Base-by-base conservation (phyloP, 2,329 filamentous ascomycete genomes). In the Bipolaris oryzae region DNA sequence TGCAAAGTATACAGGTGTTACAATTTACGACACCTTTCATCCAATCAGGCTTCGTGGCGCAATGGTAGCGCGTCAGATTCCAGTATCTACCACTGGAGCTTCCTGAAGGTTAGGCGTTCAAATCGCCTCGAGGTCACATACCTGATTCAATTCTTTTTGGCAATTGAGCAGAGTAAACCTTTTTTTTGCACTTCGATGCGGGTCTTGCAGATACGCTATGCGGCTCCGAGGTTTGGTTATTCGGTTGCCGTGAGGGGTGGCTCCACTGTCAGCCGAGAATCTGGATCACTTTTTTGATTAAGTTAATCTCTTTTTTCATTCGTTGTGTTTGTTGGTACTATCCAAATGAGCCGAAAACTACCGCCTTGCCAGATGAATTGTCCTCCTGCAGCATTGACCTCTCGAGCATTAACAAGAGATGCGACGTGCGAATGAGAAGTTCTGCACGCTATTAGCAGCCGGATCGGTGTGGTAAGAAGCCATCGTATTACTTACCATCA, bases 291-390 rank as follows among this genome's bases (percentile, higher is more conserved):
- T 7, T 45, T 41, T 48, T 42, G 13, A 38, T 39, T 44, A 20
- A 42, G 33, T 23, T 44, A 18, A 47, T 48, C 35, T 23, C 13
- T 48, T 28, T 50, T 50, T 44, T 53, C 39, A 47, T 7, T 16
- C 43, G 50, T 15, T 53, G 39, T 39, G 25, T 28, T 38, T 47
- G 18, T 10, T 46, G 37, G 31, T 13, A 38, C 45, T 63, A 70
- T 16, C 73, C 72, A 48, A 78, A 79, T 5, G 82, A 82, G 48
- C 85, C 82, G 74, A 89, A 87, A 39, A 89, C 80, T 52, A 92
- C 80, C 51, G 88, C 87, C 76, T 88, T 90, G 75, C 86, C 87
- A 70, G 84, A 82, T 58, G 82, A 78, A 43, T 81, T 81, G 45
- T 83, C 77, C 62, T 89, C 83, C 67, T 89, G 84, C 47, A 82